A percentile compares a stretch with the other conserved stretches of the same genome.
phyloP scores from a whole-genome alignment of 371 early-diverging fungal genomes.

The Conidiobolus incongruus region DNA sequence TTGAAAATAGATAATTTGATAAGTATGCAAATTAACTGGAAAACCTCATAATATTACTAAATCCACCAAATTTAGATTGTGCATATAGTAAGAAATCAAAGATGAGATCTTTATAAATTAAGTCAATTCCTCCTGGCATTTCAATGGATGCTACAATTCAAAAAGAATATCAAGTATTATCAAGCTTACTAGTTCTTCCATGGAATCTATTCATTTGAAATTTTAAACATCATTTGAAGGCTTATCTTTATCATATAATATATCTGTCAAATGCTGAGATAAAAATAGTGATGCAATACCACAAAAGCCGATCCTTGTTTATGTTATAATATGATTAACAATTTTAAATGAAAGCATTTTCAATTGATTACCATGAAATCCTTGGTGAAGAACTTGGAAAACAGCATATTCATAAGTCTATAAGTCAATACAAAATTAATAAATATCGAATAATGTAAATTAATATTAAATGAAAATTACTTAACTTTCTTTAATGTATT shows the following conservation, averaged over 20 bases:
- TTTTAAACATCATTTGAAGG: constrained; percentile 51
- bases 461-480: constrained; percentile 9
- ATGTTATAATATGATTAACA: background rate
- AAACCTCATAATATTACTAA: constrained; percentile 2
- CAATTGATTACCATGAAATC: constrained; percentile 55
- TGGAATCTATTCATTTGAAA: constrained; percentile 73
- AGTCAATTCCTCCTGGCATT: background rate
- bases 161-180: constrained; percentile 96
- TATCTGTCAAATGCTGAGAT: constrained; percentile 31
- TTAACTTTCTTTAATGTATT: constrained; percentile 41
- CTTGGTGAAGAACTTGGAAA: constrained; percentile 49
- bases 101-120: background rate
- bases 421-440: background rate
- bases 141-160: constrained; percentile 80
- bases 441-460: background rate
- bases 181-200: constrained; percentile 72
- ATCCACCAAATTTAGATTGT: constrained; percentile 4
- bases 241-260: constrained; percentile 24
- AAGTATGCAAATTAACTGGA: background rate
- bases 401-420: constrained; percentile 63
- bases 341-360: background rate
- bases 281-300: constrained; percentile 68
- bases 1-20: background rate
- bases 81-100: background rate
- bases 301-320: constrained; percentile 72